These are phyloP conservation scores for Chlamydomonas sp. DNA, from an alignment of 139 green algal genomes.

Conservation along the genomic window DNA sequence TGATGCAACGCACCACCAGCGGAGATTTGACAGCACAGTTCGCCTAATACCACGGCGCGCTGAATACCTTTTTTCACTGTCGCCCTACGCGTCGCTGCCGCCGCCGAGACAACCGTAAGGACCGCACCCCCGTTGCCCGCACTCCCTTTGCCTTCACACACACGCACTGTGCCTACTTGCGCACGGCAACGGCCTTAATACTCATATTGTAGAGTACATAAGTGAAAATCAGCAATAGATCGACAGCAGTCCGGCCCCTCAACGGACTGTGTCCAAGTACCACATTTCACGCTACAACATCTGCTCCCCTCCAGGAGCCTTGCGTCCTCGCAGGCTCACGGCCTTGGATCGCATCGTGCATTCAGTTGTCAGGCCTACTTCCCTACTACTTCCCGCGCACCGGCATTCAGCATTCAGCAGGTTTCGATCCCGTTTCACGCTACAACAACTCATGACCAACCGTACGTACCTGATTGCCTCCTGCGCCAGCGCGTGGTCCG, in stretches of 20 bases:
- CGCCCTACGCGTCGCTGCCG: background rate
- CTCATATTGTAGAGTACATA: too few species aligned
- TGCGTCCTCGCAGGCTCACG: too few species aligned
- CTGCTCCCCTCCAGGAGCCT: background rate
- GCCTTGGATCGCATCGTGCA: too few species aligned
- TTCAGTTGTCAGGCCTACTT: too few species aligned
- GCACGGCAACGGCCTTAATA: too few species aligned
- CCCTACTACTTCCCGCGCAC: too few species aligned
- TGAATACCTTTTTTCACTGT: background rate
- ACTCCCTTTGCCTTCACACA: background rate
- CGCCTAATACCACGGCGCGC: background rate
- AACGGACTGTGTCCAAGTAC: too few species aligned
- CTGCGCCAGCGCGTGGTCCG: slow-evolving; percentile 24
- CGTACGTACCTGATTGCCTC: slow-evolving; percentile 42
- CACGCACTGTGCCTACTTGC: background rate
- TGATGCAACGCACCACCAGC: background rate
- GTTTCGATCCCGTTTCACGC: too few species aligned
- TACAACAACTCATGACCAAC: background rate
- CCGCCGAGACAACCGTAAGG: background rate
- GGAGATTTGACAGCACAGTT: background rate
- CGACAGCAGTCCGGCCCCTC: too few species aligned
- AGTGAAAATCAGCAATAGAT: too few species aligned
- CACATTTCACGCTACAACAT: too few species aligned
- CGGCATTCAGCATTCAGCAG: too few species aligned
- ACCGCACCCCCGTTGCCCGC: background rate